Base-by-base conservation (phyloP, 495 filamentous ascomycete genomes). In the Margaritispora aquatica region DNA sequence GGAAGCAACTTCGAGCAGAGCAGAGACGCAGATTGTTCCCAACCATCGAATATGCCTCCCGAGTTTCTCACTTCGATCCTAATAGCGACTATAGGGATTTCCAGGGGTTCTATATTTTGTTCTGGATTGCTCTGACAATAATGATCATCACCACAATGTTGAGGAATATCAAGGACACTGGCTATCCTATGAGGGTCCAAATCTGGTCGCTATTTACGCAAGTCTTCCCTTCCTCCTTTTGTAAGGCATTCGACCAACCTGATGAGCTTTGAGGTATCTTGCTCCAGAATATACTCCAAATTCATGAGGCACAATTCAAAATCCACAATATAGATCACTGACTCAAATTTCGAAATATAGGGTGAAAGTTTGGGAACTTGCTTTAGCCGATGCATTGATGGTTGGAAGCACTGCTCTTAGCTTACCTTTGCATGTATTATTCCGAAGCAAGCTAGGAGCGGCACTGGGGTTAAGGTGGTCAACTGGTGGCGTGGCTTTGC, bases 61-160 rank as follows among this genome's bases (percentile, higher is more conserved):
- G 94, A 29, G 89, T 97, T 19, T 97, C 93, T 9, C 93, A 98
- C 71, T 97, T 98, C 72, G 94, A 98, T 71, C 90, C 90, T 15
- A 80, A 82, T 52, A 93, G 88, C 74, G 90, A 96, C 65, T 95
- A 97, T 64, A 84, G 85, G 58, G 89, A 98, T 66, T 98, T 98
- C 72, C 84, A 91, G 62, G 94, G 94, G 61, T 98, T 98, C 80
- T 98, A 96, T 72, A 88, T 92, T 46, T 80, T 98, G 44, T 98
- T 97, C 74, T 98, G 94, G 94, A 92, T 98, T 51, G 90, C 88
- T 4, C 75, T 98, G 57, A 88, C 90, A 54, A 95, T 98, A 71
- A 96, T 98, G 94, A 90, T 92, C 60, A 86, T 96, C 54, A 97
- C 94, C 11, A 89, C 88, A 9, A 86, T 88, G 74, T 73, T 97